Base-by-base conservation (phyloP, 768 basidiomycete genomes). In the Lactifluus rugatus region DNA sequence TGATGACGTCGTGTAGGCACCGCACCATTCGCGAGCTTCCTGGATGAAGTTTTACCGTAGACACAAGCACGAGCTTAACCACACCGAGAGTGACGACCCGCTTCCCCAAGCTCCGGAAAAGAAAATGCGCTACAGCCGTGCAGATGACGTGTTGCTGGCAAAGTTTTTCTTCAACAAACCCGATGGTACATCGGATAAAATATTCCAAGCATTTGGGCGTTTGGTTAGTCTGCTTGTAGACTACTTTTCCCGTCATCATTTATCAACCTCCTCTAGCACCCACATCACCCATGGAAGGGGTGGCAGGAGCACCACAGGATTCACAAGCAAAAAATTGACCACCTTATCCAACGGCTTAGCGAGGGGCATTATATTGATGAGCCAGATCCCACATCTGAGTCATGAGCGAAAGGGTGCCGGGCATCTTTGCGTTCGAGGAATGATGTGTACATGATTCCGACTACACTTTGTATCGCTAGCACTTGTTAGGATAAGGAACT, bases 41-140 rank as follows among this genome's bases (percentile, higher is more conserved):
- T 93, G 90, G 90, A 90, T 93, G 88, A 93, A 93, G 71, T 93
- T 84, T 70, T 93, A 89, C 81, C 79, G 90, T 16, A 76, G 90
- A 55, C 90, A 93, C 69, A 89, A 89, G 64, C 90, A 93, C 64
- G 90, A 93, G 64, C 72, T 90, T 37, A 77, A 84, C 52, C 80
- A 79, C 56, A 74, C 75, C 2, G 82, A 83, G n/a, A 75, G 72
- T 0, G 85, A 86, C 58, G 86, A 82, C 11, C 85, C 86, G 1
- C 72, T 87, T 13, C 88, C 89, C 5, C 77, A 78, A 25, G 85
- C 84, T 3, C 88, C 89, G 0, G 86, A 88, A 65, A 93, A 93
- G 76, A 90, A 93, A 70, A 83, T 87, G 83, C 81, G 90, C 17
- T 93, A 93, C 67, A 88, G 86, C 64, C 80, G 80, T 32, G 76